Percentiles rank a stretch among this genome's conserved stretches.
Evolutionary conservation across 345 rosid genomes (phyloP).

Genomic region (Eucalyptus grandis): DNA sequence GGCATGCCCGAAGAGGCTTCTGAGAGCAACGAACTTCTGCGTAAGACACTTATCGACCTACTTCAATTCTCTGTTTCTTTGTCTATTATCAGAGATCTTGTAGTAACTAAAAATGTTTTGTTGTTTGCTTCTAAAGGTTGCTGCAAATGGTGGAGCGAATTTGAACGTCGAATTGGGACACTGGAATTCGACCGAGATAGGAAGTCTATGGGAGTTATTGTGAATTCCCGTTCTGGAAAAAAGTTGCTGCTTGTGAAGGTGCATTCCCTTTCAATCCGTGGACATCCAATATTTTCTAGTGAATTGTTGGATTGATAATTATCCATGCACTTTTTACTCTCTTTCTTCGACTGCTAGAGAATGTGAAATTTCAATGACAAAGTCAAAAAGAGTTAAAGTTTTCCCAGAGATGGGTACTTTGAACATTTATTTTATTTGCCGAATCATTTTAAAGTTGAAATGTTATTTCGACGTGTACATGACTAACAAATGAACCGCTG

Average conservation of each 20-base stretch:
- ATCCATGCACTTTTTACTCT: neutral
- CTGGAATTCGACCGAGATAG: conserved; percentile 67
- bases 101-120: neutral
- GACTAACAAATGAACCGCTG: neutral
- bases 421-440: neutral
- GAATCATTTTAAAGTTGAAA: neutral
- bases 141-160: conserved; percentile 36
- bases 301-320: neutral
- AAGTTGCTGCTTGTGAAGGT: conserved; percentile 61
- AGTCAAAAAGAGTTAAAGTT: neutral
- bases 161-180: conserved; percentile 47
- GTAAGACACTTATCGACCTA: conserved; percentile 1
- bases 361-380: neutral
- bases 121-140: conserved; percentile 27
- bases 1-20: conserved; percentile 27
- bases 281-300: neutral
- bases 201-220: conserved; percentile 76
- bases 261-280: neutral
- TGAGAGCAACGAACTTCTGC: conserved; percentile 6
- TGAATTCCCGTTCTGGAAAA: conserved; percentile 23
- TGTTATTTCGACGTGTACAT: neutral
- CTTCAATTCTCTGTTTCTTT: neutral
- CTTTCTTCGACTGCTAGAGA: neutral
- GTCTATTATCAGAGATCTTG: neutral
- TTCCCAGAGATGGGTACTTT: neutral